Conservation (phyloP, 2,329 filamentous ascomycete species). For the Fusarium tuaranense region DNA sequence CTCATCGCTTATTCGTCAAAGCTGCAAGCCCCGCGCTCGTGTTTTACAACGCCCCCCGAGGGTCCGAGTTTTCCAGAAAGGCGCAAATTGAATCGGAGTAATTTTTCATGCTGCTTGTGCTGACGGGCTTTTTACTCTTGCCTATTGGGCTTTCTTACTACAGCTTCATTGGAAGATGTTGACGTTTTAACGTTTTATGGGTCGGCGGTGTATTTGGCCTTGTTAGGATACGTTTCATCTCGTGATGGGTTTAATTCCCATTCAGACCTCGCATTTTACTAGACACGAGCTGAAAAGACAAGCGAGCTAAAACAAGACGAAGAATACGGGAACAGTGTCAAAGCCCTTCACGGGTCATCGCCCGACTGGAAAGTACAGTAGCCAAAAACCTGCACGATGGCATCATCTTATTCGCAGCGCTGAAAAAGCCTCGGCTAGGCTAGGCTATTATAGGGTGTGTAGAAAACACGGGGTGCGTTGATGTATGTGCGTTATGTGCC, state of each 20-base stretch:
- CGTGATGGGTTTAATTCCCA: neutral
- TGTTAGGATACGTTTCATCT: neutral
- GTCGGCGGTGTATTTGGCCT: neutral
- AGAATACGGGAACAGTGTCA: neutral
- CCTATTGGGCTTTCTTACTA: neutral
- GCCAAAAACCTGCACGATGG: neutral
- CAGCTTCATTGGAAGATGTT: neutral
- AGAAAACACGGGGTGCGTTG: neutral
- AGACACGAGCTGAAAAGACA: neutral
- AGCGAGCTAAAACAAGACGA: neutral
- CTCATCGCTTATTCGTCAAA: conserved; percentile 24
- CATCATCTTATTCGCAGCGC: conserved; percentile 4
- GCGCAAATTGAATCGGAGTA: neutral
- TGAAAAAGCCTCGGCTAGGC: neutral
- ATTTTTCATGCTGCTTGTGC: neutral
- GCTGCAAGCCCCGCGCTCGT: neutral
- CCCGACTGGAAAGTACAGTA: neutral
- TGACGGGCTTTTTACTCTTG: neutral
- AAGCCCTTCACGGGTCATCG: neutral
- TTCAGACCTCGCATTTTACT: no score
- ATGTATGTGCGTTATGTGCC: neutral
- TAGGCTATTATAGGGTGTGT: neutral
- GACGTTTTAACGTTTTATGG: neutral
- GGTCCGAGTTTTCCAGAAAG: neutral
- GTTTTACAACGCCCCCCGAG: neutral